phyloP scores from a whole-genome alignment of 371 early-diverging fungal species.

The Rhizopus delemar region DNA sequence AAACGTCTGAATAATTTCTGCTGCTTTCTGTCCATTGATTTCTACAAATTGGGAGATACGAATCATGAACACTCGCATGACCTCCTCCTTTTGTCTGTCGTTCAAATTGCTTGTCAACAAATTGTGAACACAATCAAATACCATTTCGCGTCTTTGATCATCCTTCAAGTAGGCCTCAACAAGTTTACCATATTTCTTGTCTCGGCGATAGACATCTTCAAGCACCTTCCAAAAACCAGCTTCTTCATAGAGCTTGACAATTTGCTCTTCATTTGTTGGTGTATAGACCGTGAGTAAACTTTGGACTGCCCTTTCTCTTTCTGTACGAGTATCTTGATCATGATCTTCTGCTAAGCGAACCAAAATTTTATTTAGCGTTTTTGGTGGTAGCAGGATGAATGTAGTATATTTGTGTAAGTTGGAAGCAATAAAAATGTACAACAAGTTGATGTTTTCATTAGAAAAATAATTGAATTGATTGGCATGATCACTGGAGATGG shows the following conservation, averaged over 20 bases:
- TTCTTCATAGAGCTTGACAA: slow-evolving; percentile 61
- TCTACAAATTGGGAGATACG: slow-evolving; percentile 69
- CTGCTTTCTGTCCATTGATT: slow-evolving; percentile 68
- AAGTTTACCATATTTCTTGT: slow-evolving; percentile 66
- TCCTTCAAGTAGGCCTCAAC: slow-evolving; percentile 73
- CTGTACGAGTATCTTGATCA: slow-evolving; percentile 54
- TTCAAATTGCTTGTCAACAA: slow-evolving; percentile 56
- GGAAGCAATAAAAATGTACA: slow-evolving; percentile 72
- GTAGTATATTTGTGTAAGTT: slow-evolving; percentile 67
- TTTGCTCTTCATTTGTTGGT: slow-evolving; percentile 57
- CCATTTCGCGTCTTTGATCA: slow-evolving; percentile 50
- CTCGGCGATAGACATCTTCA: slow-evolving; percentile 64
- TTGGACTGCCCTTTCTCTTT: slow-evolving; percentile 71
- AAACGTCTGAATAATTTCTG: slow-evolving; percentile 57
- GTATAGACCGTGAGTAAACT: slow-evolving; percentile 64
- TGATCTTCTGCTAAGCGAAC: slow-evolving; percentile 58
- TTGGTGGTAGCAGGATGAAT: slow-evolving; percentile 59
- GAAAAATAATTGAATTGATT: slow-evolving; percentile 4
- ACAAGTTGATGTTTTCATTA: slow-evolving; percentile 51
- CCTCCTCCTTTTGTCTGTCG: slow-evolving; percentile 55
- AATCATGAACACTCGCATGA: slow-evolving; percentile 63
- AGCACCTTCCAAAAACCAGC: slow-evolving; percentile 75
- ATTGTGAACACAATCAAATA: slow-evolving; percentile 63
- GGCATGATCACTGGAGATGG: slow-evolving; percentile 20
- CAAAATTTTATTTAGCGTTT: slow-evolving; percentile 62